These are phyloP conservation scores for Monascus purpureus DNA, from an alignment of 495 filamentous ascomycete genomes.

Conservation along the genomic window DNA sequence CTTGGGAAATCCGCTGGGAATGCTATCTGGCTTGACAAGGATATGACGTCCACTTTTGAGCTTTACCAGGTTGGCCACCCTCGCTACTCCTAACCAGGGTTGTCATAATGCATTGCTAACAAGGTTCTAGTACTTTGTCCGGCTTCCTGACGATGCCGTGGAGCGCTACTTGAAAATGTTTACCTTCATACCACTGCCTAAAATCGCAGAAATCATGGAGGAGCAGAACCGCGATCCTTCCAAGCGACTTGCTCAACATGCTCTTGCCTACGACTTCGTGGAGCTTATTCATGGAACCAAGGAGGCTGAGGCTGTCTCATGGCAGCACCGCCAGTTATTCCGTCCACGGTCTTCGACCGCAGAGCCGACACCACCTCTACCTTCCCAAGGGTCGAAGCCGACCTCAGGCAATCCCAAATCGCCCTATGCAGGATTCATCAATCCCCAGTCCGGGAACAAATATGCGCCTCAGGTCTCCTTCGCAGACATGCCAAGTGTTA, in stretches of 20 bases:
- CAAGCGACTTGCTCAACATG: slow-evolving; percentile 64
- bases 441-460: slow-evolving; percentile 25
- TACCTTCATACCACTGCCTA: slow-evolving; percentile 63
- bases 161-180: slow-evolving; percentile 76
- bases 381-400: slow-evolving; percentile 7
- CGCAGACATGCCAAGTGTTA: slow-evolving; percentile 31
- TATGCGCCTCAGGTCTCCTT: slow-evolving; percentile 31
- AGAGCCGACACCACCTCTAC: slow-evolving; percentile 22
- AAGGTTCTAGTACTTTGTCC: slow-evolving; percentile 73
- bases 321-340: slow-evolving; percentile 47
- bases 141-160: slow-evolving; percentile 67
- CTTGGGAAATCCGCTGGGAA: slow-evolving; percentile 94
- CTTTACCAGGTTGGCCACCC: slow-evolving; percentile 57
- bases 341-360: slow-evolving; percentile 23
- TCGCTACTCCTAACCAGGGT: background rate
- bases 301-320: slow-evolving; percentile 39
- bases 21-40: slow-evolving; percentile 80
- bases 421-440: slow-evolving; percentile 12
- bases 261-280: slow-evolving; percentile 66
- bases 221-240: slow-evolving; percentile 51
- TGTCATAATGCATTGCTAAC: too few relatives aligned
- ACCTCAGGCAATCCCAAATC: slow-evolving; percentile 9
- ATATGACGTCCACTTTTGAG: slow-evolving; percentile 68
- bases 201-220: slow-evolving; percentile 50
- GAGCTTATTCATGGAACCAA: slow-evolving; percentile 58